A percentile compares a stretch with the other conserved stretches of the same genome.
Conservation (phyloP, 208 protist genomes). For the Acanthamoeba royreba region DNA sequence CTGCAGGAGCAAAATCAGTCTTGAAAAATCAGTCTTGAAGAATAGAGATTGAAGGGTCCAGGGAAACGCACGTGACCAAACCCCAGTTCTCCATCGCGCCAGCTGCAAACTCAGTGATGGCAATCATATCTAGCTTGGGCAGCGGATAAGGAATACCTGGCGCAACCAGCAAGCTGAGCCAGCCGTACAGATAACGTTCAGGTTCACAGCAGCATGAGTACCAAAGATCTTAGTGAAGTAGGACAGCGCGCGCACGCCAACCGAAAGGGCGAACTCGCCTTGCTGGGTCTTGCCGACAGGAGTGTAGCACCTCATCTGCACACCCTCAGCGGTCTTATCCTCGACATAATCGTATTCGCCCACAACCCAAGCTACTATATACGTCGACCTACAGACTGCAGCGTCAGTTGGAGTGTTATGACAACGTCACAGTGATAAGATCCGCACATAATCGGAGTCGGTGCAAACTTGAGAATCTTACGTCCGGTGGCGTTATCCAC, state of each 20-base stretch:
- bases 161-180: not conserved
- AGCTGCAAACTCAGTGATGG: slow-evolving; percentile 45
- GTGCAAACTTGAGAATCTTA: not conserved
- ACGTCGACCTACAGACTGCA: not conserved
- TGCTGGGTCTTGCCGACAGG: slow-evolving; percentile 67
- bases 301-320: slow-evolving; percentile 71
- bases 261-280: slow-evolving; percentile 86
- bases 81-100: slow-evolving; percentile 88
- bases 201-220: not conserved
- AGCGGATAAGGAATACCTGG: slow-evolving; percentile 74
- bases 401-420: not conserved
- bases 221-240: slow-evolving; percentile 37
- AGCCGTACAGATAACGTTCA: not conserved
- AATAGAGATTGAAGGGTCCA: slow-evolving; percentile 88
- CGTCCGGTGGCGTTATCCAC: not conserved
- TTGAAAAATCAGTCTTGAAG: slow-evolving; percentile 79
- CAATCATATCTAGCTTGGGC: slow-evolving; percentile 62
- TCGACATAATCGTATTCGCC: slow-evolving; percentile 90
- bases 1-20: slow-evolving; percentile 95
- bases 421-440: not conserved
- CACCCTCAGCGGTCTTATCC: slow-evolving; percentile 55
- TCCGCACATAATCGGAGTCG: slow-evolving; percentile 1
- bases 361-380: slow-evolving; percentile 88
- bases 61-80: not conserved
- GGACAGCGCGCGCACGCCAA: slow-evolving; percentile 60